Evolutionary conservation across 495 filamentous ascomycete genomes (phyloP), one percentile per base, ranked within the genome.

Genomic region (Podospora fimiseda): DNA sequence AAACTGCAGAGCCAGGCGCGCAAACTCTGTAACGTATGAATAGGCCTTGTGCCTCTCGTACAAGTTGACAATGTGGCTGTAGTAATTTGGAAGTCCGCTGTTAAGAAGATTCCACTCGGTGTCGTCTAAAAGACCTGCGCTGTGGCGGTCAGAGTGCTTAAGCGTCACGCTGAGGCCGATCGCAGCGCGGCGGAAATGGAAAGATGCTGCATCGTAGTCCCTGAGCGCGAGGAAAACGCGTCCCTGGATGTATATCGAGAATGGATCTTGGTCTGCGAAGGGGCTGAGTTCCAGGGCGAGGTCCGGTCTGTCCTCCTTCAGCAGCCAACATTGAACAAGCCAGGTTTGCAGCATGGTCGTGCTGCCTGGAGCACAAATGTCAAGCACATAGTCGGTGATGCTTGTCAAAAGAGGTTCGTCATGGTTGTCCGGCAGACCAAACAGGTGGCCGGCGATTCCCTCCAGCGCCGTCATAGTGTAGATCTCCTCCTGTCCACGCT

Each of bases 171-270:
- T 82, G 55, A 97, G 79, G 37, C 85, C 85, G 62, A 86, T 87
- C 3, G 89, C 86, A 51, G 89, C 88, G 58, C 86, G 90, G 48
- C 82, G 82, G 69, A 99, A 96, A 57, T 84, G 81, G 16, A 80
- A 70, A 15, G 88, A 78, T 42, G 94, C 93, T 50, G 79, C 77
- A 36, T 80, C 78, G 60, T 80, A 80, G 59, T 93, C 86, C 18
- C 81, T 81, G 60, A 81, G 81, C 13, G 83, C 80, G 15, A 96
- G 75, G 62, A 84, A 79, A 41, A 93, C 75, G 30, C 94, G 86
- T 11, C 87, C 92, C 65, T 89, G 88, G 13, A 96, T 74, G 66
- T 99, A 99, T 1, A 80, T 85, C 4, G 88, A 81, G 81, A 93
- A 97, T 23, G 77, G 65, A 20, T 77, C 74, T 67, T 62, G 80